Percentiles rank a stretch among this genome's conserved stretches.
Conservation (phyloP, 78 protist species). For the Dictyostelium citrinum region DNA sequence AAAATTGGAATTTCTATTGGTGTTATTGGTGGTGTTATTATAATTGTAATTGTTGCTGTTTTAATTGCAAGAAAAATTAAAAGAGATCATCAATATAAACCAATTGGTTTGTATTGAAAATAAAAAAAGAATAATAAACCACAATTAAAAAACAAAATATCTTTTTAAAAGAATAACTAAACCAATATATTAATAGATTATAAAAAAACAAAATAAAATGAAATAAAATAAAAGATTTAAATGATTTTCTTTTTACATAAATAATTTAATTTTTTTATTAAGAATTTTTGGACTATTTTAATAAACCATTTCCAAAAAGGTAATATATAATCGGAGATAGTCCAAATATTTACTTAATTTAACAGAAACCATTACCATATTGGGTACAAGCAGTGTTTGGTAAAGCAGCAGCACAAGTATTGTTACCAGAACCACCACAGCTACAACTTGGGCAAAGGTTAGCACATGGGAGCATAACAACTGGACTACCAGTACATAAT, state of each 20-base stretch:
- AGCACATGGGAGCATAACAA: conserved; percentile 27
- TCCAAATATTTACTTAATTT: too few species aligned
- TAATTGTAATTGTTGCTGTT: neutral
- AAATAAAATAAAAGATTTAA: too few species aligned
- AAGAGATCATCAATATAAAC: neutral
- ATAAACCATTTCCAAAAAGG: neutral
- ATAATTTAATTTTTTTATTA: too few species aligned
- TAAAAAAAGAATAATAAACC: too few species aligned
- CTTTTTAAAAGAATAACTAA: too few species aligned
- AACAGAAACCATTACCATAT: neutral
- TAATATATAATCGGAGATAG: too few species aligned
- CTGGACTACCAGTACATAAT: neutral
- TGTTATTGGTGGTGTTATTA: neutral
- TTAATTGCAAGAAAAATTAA: neutral
- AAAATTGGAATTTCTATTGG: neutral
- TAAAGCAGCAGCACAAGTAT: conserved; percentile 7
- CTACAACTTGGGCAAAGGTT: conserved; percentile 11
- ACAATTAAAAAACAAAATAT: too few species aligned
- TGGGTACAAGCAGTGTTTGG: neutral
- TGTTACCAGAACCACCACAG: conserved; percentile 7
- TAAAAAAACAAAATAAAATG: too few species aligned
- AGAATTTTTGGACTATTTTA: neutral
- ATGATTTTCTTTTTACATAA: neutral
- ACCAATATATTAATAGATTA: too few species aligned
- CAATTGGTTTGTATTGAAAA: neutral